Base-by-base conservation (phyloP, 805 yeast species). In the Pichia kluyveri region DNA sequence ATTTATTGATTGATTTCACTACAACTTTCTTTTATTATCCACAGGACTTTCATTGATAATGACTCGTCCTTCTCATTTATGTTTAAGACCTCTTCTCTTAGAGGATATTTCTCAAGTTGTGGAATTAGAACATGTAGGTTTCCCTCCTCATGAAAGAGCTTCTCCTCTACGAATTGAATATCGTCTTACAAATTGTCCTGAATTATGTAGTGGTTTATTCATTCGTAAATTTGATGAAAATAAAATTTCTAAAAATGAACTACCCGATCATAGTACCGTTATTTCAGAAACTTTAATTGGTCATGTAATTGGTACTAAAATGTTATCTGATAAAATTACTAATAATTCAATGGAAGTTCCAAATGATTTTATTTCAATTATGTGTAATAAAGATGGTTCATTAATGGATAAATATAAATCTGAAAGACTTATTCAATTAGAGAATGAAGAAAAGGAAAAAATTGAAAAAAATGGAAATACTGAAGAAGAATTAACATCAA, bases 181-280 rank as follows among this genome's bases (percentile, higher is more conserved):
- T 69, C 75, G 97, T 56, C 71, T 91, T 53, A 73, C 74, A 1
- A 79, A 70, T 5, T 90, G 97, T 62, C 98, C 98, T 10, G 99
- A 91, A 63, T 75, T 91, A 49, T 80, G 93, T 54, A 79, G 90
- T 7, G 98, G 98, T 2, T 72, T 93, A 48, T 93, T 91, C 60
- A 72, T 88, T 45, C 73, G 96, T 60, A 79, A 79, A 48, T 84
- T 83, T 65, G 70, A 61, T 42, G 38, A 41, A 2, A 47, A 49
- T 15, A 41, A 43, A 31, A 45, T 44, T 7, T 45, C 38, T 23
- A n/a, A 38, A 28, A 60, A 39, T 15, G 48, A 46, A 19, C 73
- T 69, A 45, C 81, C 80, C 18, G 58, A 63, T 52, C 72, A 66
- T 54, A 77, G 75, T 44, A 71, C 76, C 28, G 79, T 75, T 56